phyloP scores from a whole-genome alignment of 2,329 filamentous ascomycete species.

The Paecilomyces variotii region DNA sequence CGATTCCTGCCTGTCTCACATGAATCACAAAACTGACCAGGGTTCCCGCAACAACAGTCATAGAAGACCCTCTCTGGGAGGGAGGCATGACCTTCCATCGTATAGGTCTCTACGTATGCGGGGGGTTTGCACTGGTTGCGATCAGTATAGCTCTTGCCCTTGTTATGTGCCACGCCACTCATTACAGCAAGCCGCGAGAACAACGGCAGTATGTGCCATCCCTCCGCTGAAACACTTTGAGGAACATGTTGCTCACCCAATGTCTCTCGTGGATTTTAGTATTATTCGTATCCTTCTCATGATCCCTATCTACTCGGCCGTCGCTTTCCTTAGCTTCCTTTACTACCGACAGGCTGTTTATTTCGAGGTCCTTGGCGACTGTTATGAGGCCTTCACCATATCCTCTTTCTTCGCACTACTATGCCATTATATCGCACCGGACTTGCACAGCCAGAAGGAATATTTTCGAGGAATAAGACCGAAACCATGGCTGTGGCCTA shows the following conservation, averaged over 20 bases:
- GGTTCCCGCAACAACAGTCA: slow-evolving; percentile 20
- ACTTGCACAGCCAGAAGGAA: slow-evolving; percentile 70
- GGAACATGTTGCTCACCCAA: slow-evolving; percentile 2
- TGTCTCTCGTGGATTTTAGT: slow-evolving; percentile 30
- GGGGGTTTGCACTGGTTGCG: slow-evolving; percentile 46
- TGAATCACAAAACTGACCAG: background rate
- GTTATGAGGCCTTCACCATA: slow-evolving; percentile 84
- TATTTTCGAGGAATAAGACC: slow-evolving; percentile 65
- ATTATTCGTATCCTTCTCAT: slow-evolving; percentile 85
- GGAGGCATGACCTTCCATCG: slow-evolving; percentile 48
- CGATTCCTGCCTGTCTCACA: background rate
- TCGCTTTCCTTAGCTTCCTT: slow-evolving; percentile 64
- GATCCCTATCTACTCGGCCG: slow-evolving; percentile 71
- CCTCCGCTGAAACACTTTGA: background rate
- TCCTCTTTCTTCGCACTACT: slow-evolving; percentile 78
- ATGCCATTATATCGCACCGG: slow-evolving; percentile 71
- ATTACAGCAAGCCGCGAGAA: slow-evolving; percentile 53
- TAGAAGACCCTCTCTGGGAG: slow-evolving; percentile 46
- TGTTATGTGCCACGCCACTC: slow-evolving; percentile 50
- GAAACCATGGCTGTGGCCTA: slow-evolving; percentile 66
- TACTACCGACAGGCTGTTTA: slow-evolving; percentile 75
- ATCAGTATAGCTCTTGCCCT: slow-evolving; percentile 45
- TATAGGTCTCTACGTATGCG: slow-evolving; percentile 47
- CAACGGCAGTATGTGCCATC: slow-evolving; percentile 47
- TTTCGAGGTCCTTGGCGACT: slow-evolving; percentile 72